Conservation (phyloP, 2,329 filamentous ascomycete species). For the Epichloe uncinata region DNA sequence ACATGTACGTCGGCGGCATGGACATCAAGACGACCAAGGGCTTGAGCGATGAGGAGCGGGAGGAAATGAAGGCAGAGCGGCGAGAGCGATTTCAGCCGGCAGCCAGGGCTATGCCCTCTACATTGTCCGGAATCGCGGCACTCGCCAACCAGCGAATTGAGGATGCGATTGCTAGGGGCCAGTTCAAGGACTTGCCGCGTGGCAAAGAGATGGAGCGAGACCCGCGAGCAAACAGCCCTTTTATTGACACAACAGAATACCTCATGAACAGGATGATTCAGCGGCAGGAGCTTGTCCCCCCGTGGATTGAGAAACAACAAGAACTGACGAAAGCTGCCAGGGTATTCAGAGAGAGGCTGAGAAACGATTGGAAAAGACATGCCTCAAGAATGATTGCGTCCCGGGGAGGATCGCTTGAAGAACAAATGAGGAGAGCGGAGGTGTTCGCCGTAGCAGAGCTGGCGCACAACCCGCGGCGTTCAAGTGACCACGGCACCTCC, state of each 20-base stretch:
- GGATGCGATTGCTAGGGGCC: constrained; percentile 79
- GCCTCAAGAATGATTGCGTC: constrained; percentile 67
- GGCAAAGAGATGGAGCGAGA: constrained; percentile 76
- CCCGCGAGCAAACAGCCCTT: constrained; percentile 68
- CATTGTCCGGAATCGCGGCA: constrained; percentile 64
- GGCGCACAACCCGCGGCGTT: constrained; percentile 42
- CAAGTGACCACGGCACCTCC: neutral
- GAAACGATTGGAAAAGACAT: constrained; percentile 75
- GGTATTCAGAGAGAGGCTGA: constrained; percentile 59
- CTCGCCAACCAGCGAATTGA: constrained; percentile 88
- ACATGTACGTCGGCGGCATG: constrained; percentile 33
- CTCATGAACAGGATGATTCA: constrained; percentile 99
- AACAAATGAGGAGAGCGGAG: constrained; percentile 58
- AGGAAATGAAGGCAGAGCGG: constrained; percentile 58
- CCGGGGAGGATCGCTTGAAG: constrained; percentile 58
- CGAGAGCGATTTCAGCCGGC: constrained; percentile 67
- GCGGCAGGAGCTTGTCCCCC: constrained; percentile 91
- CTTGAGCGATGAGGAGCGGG: constrained; percentile 58
- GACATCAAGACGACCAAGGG: constrained; percentile 34
- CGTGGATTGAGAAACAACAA: constrained; percentile 98
- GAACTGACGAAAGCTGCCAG: constrained; percentile 59
- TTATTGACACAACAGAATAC: constrained; percentile 92
- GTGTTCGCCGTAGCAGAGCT: constrained; percentile 65
- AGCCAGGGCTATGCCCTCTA: constrained; percentile 59
- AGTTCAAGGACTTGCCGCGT: constrained; percentile 72